Percentiles rank a stretch among this genome's conserved stretches.
phyloP scores from a whole-genome alignment of 257 asterid genomes.

The Phtheirospermum japonicum region DNA sequence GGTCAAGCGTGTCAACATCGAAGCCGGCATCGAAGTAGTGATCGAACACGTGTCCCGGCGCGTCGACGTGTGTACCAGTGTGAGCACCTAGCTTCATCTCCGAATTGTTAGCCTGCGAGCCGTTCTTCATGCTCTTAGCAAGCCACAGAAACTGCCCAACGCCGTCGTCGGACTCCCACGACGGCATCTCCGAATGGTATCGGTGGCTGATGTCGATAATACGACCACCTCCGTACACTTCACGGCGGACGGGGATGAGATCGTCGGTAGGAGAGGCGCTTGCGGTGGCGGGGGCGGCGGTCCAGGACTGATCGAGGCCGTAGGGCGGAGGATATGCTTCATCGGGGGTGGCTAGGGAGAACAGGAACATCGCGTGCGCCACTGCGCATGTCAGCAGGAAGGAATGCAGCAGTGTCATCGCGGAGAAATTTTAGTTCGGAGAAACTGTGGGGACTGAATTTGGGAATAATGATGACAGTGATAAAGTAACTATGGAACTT shows the following conservation, averaged over 20 bases:
- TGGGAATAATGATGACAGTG: background rate
- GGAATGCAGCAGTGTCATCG: constrained; percentile 26
- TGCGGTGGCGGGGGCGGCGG: constrained; percentile 9
- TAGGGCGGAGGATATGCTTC: constrained; percentile 73
- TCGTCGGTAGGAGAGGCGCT: constrained; percentile 26
- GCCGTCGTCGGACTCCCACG: constrained; percentile 68
- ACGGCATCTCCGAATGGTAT: constrained; percentile 62
- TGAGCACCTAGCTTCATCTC: constrained; percentile 83
- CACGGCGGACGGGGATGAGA: constrained; percentile 65
- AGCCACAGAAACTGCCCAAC: constrained; percentile 76
- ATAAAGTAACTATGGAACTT: background rate
- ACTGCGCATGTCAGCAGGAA: constrained; percentile 35
- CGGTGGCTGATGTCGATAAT: constrained; percentile 84
- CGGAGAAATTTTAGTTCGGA: background rate
- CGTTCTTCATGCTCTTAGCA: constrained; percentile 79
- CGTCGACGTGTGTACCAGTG: constrained; percentile 96
- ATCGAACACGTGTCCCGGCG: constrained; percentile 88
- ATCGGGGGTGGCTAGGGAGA: constrained; percentile 32
- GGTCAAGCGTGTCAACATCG: constrained; percentile 94
- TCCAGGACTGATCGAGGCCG: constrained; percentile 44
- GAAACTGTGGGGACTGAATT: background rate
- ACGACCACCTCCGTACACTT: constrained; percentile 79
- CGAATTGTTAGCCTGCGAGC: constrained; percentile 74
- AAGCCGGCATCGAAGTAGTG: constrained; percentile 89
- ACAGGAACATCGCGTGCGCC: constrained; percentile 27